Base-by-base conservation (phyloP, 2,329 filamentous ascomycete genomes). In the Didymella lethalis region DNA sequence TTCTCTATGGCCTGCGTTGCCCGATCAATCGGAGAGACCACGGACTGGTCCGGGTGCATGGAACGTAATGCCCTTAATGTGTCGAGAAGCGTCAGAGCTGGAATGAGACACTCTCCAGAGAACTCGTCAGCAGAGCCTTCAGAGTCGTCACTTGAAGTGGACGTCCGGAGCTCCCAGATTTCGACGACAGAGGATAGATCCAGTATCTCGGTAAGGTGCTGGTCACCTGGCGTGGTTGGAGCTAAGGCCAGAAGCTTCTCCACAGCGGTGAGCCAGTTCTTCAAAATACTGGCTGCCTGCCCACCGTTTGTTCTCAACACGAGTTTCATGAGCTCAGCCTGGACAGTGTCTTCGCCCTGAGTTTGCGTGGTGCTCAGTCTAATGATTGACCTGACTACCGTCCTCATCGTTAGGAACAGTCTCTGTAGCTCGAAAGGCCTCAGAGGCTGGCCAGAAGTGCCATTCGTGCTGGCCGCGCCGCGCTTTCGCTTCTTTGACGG, bases 401-500 rank as follows among this genome's bases (percentile, higher is more conserved):
- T 57, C 31, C 54, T 59, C 48, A 75, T 45, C 5, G 62, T 62
- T 7, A 53, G 52, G 47, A 77, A 76, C 4, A 77, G 66, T 18
- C 63, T 52, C 25, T 57, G 52, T 1, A 61, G 67, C 18, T 64
- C 57, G 16, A 34, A 26, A 11, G 54, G 48, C 8, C 60, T 61
- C 3, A 67, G 50, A 11, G 60, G 45, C 18, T 54, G 64, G 48
- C 67, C 72, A 23, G 63, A 56, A 7, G 69, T 54, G 14, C 61
- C 61, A 16, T 51, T 60, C 7, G 59, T 40, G 18, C 64, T 62
- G 7, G 59, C 60, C 2, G 64, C 64, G 44, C 68, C 68, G 48
- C 76, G 71, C 62, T 78, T 78, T 26, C 75, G 68, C 61, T 78
- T 78, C 31, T 71, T 69, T 6, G 76, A 77, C 2, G 70, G 65